These are phyloP conservation scores for Aquilaria malaccensis DNA, from an alignment of 345 rosid genomes.

Conservation along the genomic window DNA sequence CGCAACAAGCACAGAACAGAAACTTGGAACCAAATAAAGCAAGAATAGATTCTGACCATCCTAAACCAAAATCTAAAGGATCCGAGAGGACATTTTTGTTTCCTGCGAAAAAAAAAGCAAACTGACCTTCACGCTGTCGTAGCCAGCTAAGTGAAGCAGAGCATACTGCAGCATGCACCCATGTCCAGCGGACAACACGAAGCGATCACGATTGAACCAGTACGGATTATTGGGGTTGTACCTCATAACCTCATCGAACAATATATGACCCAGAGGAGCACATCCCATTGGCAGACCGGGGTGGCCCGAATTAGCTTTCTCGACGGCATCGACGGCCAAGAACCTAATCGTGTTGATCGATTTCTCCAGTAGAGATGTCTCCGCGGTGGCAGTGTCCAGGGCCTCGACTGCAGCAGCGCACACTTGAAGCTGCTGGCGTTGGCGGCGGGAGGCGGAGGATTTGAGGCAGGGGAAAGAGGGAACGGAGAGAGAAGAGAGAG, in stretches of 20 bases:
- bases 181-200: conserved; percentile 93
- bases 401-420: conserved; percentile 56
- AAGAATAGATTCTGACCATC: neutral
- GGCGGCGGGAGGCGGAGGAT: conserved; percentile 23
- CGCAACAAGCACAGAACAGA: neutral
- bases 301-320: conserved; percentile 96
- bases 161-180: conserved; percentile 97
- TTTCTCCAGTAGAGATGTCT: conserved; percentile 63
- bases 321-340: conserved; percentile 85
- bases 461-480: conserved; percentile 50
- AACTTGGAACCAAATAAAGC: neutral
- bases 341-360: conserved; percentile 83
- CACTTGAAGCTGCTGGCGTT: conserved; percentile 20
- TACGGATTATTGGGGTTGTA: conserved; percentile 93
- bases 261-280: conserved; percentile 87
- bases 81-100: neutral
- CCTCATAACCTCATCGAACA: conserved; percentile 87
- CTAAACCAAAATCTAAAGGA: too few relatives aligned
- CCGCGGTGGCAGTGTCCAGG: conserved; percentile 31
- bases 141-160: conserved; percentile 93
- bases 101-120: neutral
- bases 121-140: conserved; percentile 71
- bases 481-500: conserved; percentile 31
- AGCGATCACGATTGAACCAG: conserved; percentile 97
- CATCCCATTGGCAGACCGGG: conserved; percentile 99